These are phyloP conservation scores for Sporopachydermia cereana DNA, from an alignment of 1,139 yeast genomes.

Conservation along the genomic window DNA sequence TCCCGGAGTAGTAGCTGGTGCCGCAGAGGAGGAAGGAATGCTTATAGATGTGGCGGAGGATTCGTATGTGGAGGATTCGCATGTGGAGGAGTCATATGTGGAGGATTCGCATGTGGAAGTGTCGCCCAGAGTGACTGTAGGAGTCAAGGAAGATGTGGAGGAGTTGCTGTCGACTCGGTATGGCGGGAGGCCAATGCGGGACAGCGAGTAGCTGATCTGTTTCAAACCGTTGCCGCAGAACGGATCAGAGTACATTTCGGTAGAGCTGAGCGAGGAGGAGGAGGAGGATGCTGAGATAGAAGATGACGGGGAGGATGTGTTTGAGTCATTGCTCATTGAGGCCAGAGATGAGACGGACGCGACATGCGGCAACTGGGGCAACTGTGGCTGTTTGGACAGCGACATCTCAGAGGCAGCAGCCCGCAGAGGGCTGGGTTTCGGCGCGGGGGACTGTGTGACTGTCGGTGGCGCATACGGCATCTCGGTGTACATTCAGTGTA, in stretches of 20 bases:
- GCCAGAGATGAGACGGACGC: neutral
- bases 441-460: neutral
- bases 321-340: constrained; percentile 1
- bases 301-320: neutral
- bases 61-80: neutral
- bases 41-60: neutral
- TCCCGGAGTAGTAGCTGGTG: neutral
- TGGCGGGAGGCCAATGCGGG: constrained; percentile 4
- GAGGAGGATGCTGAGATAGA: constrained; percentile 3
- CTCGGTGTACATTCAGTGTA: neutral
- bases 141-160: constrained; percentile 7
- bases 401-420: no score
- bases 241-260: constrained; percentile 1
- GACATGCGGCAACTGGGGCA: neutral
- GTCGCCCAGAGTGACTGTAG: constrained; percentile 5
- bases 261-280: constrained; percentile 1
- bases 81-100: neutral
- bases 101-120: neutral
- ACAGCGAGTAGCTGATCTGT: neutral
- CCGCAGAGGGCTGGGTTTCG: neutral
- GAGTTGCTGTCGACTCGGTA: neutral
- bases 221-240: constrained; percentile 4
- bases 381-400: neutral
- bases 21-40: no score
- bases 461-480: constrained; percentile 2